A percentile compares a stretch with the other conserved stretches of the same genome.
These are phyloP conservation scores for Delonix regia DNA, from an alignment of 306 rosid genomes.

Conservation along the genomic window DNA sequence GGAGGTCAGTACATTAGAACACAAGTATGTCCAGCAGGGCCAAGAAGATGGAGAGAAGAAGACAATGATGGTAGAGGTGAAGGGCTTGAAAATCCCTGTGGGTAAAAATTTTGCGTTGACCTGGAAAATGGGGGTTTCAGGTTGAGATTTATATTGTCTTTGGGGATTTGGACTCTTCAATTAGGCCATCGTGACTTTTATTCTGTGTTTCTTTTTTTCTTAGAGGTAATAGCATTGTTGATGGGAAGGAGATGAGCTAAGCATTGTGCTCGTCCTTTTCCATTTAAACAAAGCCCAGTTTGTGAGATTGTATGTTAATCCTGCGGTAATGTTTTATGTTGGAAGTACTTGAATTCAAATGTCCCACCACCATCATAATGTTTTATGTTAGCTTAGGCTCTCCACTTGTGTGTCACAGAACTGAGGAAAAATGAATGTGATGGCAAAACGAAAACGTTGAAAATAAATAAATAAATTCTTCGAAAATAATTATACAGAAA, in stretches of 20 bases:
- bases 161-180: not conserved
- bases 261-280: constrained; percentile 53
- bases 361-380: not conserved
- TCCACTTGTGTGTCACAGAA: no score
- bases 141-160: constrained; percentile 7
- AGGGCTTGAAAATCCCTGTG: constrained; percentile 66
- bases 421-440: no score
- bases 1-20: constrained; percentile 52
- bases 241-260: constrained; percentile 56
- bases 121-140: constrained; percentile 76
- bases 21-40: constrained; percentile 37
- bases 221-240: constrained; percentile 24
- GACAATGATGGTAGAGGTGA: constrained; percentile 66
- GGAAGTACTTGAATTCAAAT: not conserved
- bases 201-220: not conserved
- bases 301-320: constrained; percentile 7
- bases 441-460: no score
- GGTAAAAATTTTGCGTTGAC: constrained; percentile 80
- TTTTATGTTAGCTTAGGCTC: no score
- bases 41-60: constrained; percentile 50
- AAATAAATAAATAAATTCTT: no score
- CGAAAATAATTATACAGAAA: no score
- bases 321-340: not conserved
- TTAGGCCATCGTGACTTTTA: constrained; percentile 13
- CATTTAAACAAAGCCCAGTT: constrained; percentile 39